phyloP scores from a whole-genome alignment of 805 yeast species.

The Candida xyloterini region DNA sequence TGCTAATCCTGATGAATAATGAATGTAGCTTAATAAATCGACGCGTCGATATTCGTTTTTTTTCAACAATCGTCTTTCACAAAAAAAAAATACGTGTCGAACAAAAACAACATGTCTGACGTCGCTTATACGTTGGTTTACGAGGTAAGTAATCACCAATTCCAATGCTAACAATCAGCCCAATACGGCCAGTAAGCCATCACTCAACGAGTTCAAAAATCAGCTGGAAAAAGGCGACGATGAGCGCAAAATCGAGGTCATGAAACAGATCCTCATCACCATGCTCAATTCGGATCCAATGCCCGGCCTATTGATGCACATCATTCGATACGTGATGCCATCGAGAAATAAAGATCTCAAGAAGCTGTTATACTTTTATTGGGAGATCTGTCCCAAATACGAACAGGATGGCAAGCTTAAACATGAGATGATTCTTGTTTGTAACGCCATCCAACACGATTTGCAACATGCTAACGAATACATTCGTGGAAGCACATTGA shows the following conservation, averaged over 20 bases:
- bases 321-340: conserved; percentile 96
- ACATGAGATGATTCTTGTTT: conserved; percentile 97
- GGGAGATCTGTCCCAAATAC: conserved; percentile 96
- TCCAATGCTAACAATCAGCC: conserved; percentile 38
- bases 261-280: conserved; percentile 80
- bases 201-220: conserved; percentile 69
- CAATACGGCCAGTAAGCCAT: conserved; percentile 56
- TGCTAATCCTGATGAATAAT: conserved; percentile 52
- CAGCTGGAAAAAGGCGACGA: conserved; percentile 87
- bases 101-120: conserved; percentile 27
- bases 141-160: conserved; percentile 40
- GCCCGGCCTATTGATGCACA: conserved; percentile 93
- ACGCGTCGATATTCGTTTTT: conserved; percentile 8
- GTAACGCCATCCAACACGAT: conserved; percentile 97
- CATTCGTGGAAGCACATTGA: conserved; percentile 90
- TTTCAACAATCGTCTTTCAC: neutral
- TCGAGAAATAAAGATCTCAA: conserved; percentile 86
- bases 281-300: conserved; percentile 91
- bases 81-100: conserved; percentile 20
- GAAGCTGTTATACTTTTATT: conserved; percentile 88
- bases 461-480: conserved; percentile 97
- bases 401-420: conserved; percentile 86
- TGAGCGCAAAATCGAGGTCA: conserved; percentile 80
- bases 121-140: conserved; percentile 74
- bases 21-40: neutral